Conservation (phyloP, 768 basidiomycete species). For the Serendipita sp. region DNA sequence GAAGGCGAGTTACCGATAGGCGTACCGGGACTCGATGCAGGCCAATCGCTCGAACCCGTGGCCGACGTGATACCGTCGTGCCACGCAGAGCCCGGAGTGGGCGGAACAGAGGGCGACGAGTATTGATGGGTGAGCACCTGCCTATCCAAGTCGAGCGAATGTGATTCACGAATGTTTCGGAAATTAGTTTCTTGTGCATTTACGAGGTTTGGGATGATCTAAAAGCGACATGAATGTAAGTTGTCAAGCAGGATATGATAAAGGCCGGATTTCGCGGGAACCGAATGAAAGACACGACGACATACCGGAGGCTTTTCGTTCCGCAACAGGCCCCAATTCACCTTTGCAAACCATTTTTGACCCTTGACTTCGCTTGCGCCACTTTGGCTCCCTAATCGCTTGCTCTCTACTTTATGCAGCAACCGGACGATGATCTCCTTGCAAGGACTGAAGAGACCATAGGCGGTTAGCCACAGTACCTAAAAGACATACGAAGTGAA, state of each 20-base stretch:
- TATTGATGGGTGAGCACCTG: constrained; percentile 4
- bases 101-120: not conserved
- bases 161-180: constrained; percentile 1
- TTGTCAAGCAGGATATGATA: not conserved
- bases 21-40: not conserved
- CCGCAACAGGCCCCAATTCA: constrained; percentile 92
- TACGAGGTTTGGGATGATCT: constrained; percentile 6
- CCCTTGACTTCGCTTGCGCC: constrained; percentile 98
- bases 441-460: constrained; percentile 41
- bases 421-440: constrained; percentile 79
- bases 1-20: not conserved
- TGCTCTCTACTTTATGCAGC: constrained; percentile 82
- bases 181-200: constrained; percentile 2
- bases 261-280: not conserved
- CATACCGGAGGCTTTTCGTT: constrained; percentile 86
- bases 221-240: no score
- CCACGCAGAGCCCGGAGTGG: not conserved
- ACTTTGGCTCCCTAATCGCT: constrained; percentile 75
- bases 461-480: constrained; percentile 2
- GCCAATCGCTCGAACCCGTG: not conserved
- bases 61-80: constrained; percentile 4
- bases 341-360: constrained; percentile 94
- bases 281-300: constrained; percentile 7
- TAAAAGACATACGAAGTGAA: constrained; percentile 8
- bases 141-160: constrained; percentile 4